Percentiles rank a stretch among this genome's conserved stretches.
phyloP scores from a whole-genome alignment of 2,329 filamentous ascomycete species.

The Aureobasidium zeae region DNA sequence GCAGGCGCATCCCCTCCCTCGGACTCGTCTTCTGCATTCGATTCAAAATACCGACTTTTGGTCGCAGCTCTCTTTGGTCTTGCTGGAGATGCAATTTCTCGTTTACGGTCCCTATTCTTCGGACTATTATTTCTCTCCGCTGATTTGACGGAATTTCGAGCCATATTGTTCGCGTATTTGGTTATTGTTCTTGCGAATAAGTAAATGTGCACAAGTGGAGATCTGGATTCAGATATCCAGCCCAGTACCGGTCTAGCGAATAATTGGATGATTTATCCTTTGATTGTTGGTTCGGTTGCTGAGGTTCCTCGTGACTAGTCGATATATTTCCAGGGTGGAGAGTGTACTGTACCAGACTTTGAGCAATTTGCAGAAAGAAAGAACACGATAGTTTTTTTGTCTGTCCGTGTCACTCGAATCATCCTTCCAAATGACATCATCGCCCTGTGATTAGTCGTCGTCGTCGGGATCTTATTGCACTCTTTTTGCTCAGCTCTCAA shows the following conservation, averaged over 20 bases:
- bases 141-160: not conserved
- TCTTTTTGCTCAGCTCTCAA: no score
- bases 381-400: conserved; percentile 4
- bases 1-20: conserved; percentile 23
- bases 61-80: conserved; percentile 24
- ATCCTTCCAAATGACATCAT: conserved; percentile 13
- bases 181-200: not conserved
- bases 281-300: no score
- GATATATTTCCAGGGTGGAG: not conserved
- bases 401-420: conserved; percentile 4
- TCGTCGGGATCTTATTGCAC: no score
- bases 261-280: no score
- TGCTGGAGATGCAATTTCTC: not conserved
- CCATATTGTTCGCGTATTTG: conserved; percentile 8
- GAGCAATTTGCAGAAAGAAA: conserved; percentile 10
- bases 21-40: conserved; percentile 28
- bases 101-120: not conserved
- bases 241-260: no score
- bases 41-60: conserved; percentile 44
- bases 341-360: conserved; percentile 14
- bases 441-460: no score
- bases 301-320: conserved; percentile 3
- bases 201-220: conserved; percentile 4
- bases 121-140: not conserved
- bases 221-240: not conserved